Evolutionary conservation across 495 filamentous ascomycete genomes (phyloP), one percentile per base, ranked within the genome.

Genomic region (Penicilliopsis zonata): DNA sequence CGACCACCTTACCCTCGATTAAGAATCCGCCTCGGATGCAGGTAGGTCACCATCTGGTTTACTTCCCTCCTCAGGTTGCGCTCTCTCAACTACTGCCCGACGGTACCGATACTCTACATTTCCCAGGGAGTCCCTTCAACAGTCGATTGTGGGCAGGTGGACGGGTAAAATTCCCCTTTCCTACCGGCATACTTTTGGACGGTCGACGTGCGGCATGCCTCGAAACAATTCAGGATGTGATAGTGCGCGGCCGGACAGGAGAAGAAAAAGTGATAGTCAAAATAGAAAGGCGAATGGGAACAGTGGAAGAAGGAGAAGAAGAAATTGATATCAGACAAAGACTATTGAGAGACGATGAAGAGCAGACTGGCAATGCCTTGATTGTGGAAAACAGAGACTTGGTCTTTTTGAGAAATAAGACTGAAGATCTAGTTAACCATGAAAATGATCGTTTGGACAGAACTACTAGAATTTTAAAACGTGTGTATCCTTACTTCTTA

Each of bases 141-240:
- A 63, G 79, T 24, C 70, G 83, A n/a, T 67, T 92, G 52, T 92
- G 84, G 84, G 80, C 78, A 20, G 83, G 82, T 7, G 84, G 82
- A 1, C 55, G 53, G 23, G 41, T 57, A 19, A 51, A 38, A 36
- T 66, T 57, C 35, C 44, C 48, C 8, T 44, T 26, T 10, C 26
- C 23, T 29, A 30, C 32, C 22, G 31, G 31, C n/a, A 44, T 55
- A 15, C 19, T 40, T 6, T 47, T 82, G 6, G 59, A 78, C 41
- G 70, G 65, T 16, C 41, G 53, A 19, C 47, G 61, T 2, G 70
- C 53, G 2, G 59, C 74, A 13, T 85, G 82, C 31, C 43, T 68
- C 10, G 84, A 92, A 61, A 53, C 47, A 1, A 78, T 90, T 28
- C 65, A 58, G 15, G 65, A 76, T 36, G 69, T 85, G 28, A 48